Conservation (phyloP, 1,139 yeast species). For the Scheffersomyces insectosa region DNA sequence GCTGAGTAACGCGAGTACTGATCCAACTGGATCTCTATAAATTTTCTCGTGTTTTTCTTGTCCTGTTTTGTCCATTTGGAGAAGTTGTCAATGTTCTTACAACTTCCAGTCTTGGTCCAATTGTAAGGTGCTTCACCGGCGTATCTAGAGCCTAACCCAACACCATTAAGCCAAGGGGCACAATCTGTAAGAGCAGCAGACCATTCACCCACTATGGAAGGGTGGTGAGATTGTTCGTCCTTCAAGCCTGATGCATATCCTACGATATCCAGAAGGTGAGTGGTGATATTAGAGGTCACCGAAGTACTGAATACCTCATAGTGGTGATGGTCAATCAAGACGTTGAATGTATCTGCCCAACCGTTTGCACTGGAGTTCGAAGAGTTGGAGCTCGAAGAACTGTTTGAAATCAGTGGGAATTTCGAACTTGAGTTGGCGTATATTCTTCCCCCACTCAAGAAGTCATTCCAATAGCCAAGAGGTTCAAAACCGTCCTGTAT, state of each 20-base stretch:
- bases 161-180: slow-evolving; percentile 65
- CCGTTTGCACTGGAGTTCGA: slow-evolving; percentile 11
- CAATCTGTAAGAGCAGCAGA: slow-evolving; percentile 67
- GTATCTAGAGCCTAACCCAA: slow-evolving; percentile 58
- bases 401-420: slow-evolving; percentile 1
- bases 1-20: slow-evolving; percentile 39
- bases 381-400: not conserved
- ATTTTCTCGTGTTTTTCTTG: slow-evolving; percentile 51
- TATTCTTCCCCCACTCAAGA: slow-evolving; percentile 32
- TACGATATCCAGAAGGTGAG: slow-evolving; percentile 36
- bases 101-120: slow-evolving; percentile 30
- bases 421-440: slow-evolving; percentile 4
- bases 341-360: slow-evolving; percentile 31
- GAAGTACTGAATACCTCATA: slow-evolving; percentile 58
- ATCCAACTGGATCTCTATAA: slow-evolving; percentile 45
- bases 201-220: slow-evolving; percentile 64
- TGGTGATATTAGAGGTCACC: slow-evolving; percentile 37
- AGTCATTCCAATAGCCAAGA: slow-evolving; percentile 51
- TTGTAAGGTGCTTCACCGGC: slow-evolving; percentile 49
- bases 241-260: slow-evolving; percentile 37
- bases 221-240: slow-evolving; percentile 41
- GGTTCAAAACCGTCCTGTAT: slow-evolving; percentile 61
- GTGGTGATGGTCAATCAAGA: slow-evolving; percentile 65
- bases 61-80: slow-evolving; percentile 34
- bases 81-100: slow-evolving; percentile 30